Percentiles rank a stretch among this genome's conserved stretches.
Conservation (phyloP, 2,329 filamentous ascomycete genomes). For the Alternaria brassicicola region DNA sequence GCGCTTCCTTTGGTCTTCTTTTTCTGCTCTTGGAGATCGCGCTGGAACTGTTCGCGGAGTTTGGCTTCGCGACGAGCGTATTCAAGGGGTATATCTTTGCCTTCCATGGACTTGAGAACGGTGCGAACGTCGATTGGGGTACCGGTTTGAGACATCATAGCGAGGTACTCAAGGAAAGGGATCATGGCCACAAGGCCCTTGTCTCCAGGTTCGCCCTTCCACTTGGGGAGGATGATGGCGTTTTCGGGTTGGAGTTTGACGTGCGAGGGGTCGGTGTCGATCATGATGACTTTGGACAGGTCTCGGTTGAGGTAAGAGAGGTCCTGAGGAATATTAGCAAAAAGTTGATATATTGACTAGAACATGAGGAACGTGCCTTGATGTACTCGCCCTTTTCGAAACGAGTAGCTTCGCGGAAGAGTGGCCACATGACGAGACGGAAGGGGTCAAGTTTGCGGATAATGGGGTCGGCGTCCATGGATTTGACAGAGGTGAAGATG, state of each 20-base stretch:
- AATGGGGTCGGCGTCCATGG: slow-evolving; percentile 82
- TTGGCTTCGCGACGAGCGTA: slow-evolving; percentile 88
- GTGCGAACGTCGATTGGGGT: slow-evolving; percentile 79
- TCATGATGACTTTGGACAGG: slow-evolving; percentile 90
- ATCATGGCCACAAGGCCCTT: slow-evolving; percentile 87
- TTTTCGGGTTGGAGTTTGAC: slow-evolving; percentile 94
- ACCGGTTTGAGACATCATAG: slow-evolving; percentile 73
- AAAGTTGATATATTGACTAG: background rate
- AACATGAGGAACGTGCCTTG: slow-evolving; percentile 67
- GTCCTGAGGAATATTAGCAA: slow-evolving; percentile 63
- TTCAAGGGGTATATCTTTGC: slow-evolving; percentile 85
- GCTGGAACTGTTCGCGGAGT: slow-evolving; percentile 83
- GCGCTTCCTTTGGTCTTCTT: slow-evolving; percentile 66
- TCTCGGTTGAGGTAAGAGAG: slow-evolving; percentile 97
- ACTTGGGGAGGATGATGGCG: slow-evolving; percentile 87
- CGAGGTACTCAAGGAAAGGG: slow-evolving; percentile 96
- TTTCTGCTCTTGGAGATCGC: slow-evolving; percentile 72
- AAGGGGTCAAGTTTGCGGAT: slow-evolving; percentile 94
- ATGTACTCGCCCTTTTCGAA: slow-evolving; percentile 96
- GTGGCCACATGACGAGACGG: slow-evolving; percentile 91
- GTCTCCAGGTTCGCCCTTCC: slow-evolving; percentile 83
- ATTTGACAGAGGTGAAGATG: slow-evolving; percentile 89
- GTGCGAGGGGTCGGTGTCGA: slow-evolving; percentile 84
- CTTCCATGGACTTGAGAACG: slow-evolving; percentile 85
- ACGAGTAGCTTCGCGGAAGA: slow-evolving; percentile 95